Evolutionary conservation across 257 asterid genomes (phyloP).

Genomic region (Vinca minor): DNA sequence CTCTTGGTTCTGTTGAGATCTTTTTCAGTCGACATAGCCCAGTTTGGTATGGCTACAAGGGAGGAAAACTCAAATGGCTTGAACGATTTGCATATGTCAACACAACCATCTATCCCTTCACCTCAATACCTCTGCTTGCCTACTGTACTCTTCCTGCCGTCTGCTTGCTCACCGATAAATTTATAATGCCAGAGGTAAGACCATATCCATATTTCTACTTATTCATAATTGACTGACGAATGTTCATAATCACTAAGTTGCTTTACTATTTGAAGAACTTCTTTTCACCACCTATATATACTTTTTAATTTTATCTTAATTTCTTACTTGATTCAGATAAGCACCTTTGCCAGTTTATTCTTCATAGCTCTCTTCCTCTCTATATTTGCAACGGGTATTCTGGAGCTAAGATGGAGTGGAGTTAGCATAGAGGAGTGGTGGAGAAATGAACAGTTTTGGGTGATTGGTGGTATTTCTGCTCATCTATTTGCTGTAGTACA

Average conservation of each 20-base stretch:
- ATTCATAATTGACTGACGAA: neutral
- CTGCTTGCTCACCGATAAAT: conserved; percentile 83
- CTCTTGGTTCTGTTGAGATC: conserved; percentile 88
- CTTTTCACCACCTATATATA: neutral
- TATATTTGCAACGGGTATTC: conserved; percentile 69
- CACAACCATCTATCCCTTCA: conserved; percentile 84
- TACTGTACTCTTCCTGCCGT: conserved; percentile 86
- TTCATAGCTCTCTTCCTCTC: conserved; percentile 89
- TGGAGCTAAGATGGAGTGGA: conserved; percentile 90
- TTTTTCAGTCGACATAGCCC: conserved; percentile 90
- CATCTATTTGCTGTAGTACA: conserved; percentile 85
- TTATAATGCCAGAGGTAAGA: conserved; percentile 89
- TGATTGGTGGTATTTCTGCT: conserved; percentile 86
- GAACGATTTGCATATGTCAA: conserved; percentile 76
- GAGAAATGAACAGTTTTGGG: conserved; percentile 98
- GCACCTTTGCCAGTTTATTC: conserved; percentile 84
- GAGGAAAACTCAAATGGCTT: conserved; percentile 82
- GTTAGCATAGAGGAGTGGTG: conserved; percentile 98
- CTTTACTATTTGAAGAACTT: neutral
- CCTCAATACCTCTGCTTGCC: conserved; percentile 83
- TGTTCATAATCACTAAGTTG: neutral
- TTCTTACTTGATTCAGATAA: conserved; percentile 44
- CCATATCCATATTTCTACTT: neutral
- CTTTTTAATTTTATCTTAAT: neutral
- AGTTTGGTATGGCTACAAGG: conserved; percentile 67